Base-by-base conservation (phyloP, 345 rosid genomes). In the Populus nigra region DNA sequence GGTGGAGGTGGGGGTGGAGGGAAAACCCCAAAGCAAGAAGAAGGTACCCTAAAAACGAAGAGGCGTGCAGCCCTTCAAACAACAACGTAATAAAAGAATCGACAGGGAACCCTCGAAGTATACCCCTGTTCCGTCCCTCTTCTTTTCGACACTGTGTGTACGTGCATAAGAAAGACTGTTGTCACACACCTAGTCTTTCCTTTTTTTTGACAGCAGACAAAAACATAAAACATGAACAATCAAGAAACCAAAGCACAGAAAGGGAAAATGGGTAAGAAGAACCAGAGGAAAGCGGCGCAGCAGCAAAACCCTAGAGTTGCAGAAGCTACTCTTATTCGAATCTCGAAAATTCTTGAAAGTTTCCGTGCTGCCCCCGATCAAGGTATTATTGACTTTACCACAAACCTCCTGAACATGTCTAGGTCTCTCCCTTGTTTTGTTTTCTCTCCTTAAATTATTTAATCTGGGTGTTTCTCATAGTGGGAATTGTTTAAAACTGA, bases 251-350 rank as follows among this genome's bases (percentile, higher is more conserved):
- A 3, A 55, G 22, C 57, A 53, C 7, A 45, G 12, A 31, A 10
- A 61, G 12, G 43, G 8, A 61, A 36, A 20, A 87, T 84, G 89
- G 84, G 80, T 25, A 87, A 78, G 84, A 84, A 77, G 78, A 69
- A 57, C 25, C 72, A 50, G 68, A 83, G 72, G 82, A 82, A 81
- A 71, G 78, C 77, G 22, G 80, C 82, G 22, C 67, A 77, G 27
- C 53, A 45, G 10, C 76, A 80, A 73, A 82, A 77, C 72, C 82
- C 81, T 77, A 80, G 25, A 27, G 78, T 91, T 45, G 74, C 82
- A 35, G 98, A 92, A 88, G 85, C 88, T 68, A 76, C 90, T 36
- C 82, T 85, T 72, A 87, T 87, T 77, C 87, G 90, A 69, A 87
- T 93, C 18, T 71, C 88, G n/a, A 74, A 86, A 53, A 55, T 85